Conservation (phyloP, 352 stramenopile genomes). For the Globisporangium abappressorium region DNA sequence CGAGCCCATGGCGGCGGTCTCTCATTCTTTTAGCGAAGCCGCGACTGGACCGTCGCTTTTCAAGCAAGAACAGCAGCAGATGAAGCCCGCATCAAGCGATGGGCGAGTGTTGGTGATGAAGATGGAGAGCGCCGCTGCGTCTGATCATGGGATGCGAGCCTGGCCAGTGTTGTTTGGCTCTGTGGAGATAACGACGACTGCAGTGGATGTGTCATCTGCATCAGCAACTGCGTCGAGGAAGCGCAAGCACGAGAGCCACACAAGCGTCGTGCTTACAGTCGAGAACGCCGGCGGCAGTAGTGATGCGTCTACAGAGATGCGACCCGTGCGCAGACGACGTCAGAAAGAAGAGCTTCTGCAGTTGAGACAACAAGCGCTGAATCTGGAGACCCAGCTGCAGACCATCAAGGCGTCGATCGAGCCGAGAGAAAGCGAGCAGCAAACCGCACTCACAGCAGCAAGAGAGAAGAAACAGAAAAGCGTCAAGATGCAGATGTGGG, state of each 20-base stretch:
- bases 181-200: not conserved
- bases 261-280: not conserved
- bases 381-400: constrained; percentile 12
- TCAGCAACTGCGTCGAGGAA: constrained; percentile 1
- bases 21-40: not conserved
- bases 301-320: not conserved
- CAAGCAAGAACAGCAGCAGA: not conserved
- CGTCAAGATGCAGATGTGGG: not conserved
- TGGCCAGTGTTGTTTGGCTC: not conserved
- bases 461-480: not conserved
- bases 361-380: constrained; percentile 8
- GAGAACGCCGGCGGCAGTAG: not conserved
- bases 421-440: not conserved
- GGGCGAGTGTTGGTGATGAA: not conserved
- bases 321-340: constrained; percentile 7
- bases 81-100: too few relatives aligned
- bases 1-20: not conserved
- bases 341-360: constrained; percentile 17
- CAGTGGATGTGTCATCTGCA: not conserved
- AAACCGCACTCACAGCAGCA: too few relatives aligned
- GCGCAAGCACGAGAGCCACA: constrained; percentile 8
- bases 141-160: not conserved
- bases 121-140: not conserved
- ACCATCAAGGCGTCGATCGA: not conserved
- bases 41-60: not conserved